Conservation (phyloP, 2,329 filamentous ascomycete genomes). For the Pseudogymnoascus destructans region DNA sequence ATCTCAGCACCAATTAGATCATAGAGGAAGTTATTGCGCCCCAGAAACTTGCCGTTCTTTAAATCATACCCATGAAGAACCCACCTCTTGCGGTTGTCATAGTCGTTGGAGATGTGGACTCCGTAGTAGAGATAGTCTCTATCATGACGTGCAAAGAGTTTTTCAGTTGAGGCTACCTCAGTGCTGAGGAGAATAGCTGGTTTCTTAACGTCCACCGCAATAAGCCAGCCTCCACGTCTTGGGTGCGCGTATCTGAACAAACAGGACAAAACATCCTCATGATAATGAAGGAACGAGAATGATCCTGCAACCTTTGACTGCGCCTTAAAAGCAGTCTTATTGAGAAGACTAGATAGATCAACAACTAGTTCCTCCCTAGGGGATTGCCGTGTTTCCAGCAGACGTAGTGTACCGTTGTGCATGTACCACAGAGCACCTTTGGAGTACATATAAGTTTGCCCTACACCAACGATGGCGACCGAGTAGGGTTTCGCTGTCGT, state of each 20-base stretch:
- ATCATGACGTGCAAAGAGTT: constrained; percentile 57
- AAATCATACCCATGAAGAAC: constrained; percentile 42
- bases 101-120: constrained; percentile 41
- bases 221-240: constrained; percentile 35
- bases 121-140: constrained; percentile 50
- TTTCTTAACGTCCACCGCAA: constrained; percentile 35
- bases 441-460: constrained; percentile 47
- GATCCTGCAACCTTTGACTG: constrained; percentile 28
- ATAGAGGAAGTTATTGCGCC: constrained; percentile 37
- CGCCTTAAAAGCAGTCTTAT: constrained; percentile 11
- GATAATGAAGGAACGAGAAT: constrained; percentile 44
- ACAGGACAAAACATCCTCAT: constrained; percentile 43
- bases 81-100: constrained; percentile 50
- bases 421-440: constrained; percentile 54
- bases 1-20: constrained; percentile 52
- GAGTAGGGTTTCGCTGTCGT: constrained; percentile 49
- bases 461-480: constrained; percentile 44
- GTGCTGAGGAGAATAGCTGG: constrained; percentile 31
- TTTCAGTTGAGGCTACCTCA: constrained; percentile 34
- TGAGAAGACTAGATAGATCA: constrained; percentile 34
- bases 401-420: constrained; percentile 37
- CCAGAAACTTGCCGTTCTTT: constrained; percentile 28
- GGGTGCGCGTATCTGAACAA: constrained; percentile 34
- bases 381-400: constrained; percentile 44
- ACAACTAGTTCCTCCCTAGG: constrained; percentile 41